Conservation (phyloP, 371 early-diverging fungal species). For the Mortierella sp. region DNA sequence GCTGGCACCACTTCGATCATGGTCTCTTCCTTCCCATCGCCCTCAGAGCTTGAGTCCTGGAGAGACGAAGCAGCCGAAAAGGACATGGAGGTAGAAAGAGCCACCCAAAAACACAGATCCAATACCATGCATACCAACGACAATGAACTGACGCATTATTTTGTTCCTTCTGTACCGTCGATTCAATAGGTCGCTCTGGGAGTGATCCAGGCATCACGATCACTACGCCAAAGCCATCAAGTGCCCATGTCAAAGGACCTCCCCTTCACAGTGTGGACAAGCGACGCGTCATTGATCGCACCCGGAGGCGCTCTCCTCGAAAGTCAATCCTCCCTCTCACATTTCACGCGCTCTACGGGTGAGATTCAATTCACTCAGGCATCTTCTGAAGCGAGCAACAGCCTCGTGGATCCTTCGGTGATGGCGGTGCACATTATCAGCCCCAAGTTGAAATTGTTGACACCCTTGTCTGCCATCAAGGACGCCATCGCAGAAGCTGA, state of each 20-base stretch:
- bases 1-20: constrained; percentile 63
- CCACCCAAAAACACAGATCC: neutral
- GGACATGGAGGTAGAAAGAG: constrained; percentile 65
- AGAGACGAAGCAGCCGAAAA: constrained; percentile 64
- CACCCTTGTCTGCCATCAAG: constrained; percentile 40
- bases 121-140: neutral
- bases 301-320: constrained; percentile 42
- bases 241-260: constrained; percentile 65
- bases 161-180: neutral
- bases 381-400: neutral
- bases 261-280: constrained; percentile 66
- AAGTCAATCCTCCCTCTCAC: constrained; percentile 26
- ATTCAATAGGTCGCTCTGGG: constrained; percentile 60
- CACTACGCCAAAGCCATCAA: constrained; percentile 74
- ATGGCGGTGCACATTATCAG: constrained; percentile 32
- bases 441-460: constrained; percentile 42
- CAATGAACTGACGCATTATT: neutral
- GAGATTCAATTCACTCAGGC: constrained; percentile 12
- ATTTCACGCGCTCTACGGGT: constrained; percentile 39
- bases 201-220: constrained; percentile 75
- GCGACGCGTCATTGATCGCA: constrained; percentile 53
- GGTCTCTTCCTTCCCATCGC: constrained; percentile 68
- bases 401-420: neutral
- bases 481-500: constrained; percentile 19
- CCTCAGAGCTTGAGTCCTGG: constrained; percentile 48